Percentiles rank a stretch among this genome's conserved stretches.
Evolutionary conservation across 805 yeast species (phyloP).

Genomic region (Saccharomycopsis sp.): DNA sequence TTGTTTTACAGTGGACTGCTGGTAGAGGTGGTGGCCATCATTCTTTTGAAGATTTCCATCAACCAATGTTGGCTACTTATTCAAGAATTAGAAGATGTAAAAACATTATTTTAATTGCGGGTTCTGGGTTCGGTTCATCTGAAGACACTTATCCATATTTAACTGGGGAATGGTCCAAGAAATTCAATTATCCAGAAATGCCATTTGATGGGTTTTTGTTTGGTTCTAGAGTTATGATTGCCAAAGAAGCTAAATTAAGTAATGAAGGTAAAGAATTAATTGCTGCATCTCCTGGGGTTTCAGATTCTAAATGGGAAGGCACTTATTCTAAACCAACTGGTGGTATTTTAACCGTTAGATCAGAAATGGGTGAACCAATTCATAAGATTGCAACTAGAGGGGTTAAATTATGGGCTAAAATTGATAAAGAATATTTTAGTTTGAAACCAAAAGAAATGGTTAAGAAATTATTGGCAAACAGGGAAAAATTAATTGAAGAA

Average conservation of each 20-base stretch:
- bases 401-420: conserved; percentile 93
- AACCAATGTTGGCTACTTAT: conserved; percentile 94
- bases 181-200: conserved; percentile 92
- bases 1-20: conserved; percentile 98
- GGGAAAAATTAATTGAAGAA: conserved; percentile 73
- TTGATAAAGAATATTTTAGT: conserved; percentile 88
- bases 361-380: conserved; percentile 99
- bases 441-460: conserved; percentile 84
- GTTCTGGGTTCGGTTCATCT: conserved; percentile 97
- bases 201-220: conserved; percentile 96
- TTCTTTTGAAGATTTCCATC: conserved; percentile 98
- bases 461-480: conserved; percentile 76
- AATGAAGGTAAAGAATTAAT: conserved; percentile 91
- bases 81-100: conserved; percentile 85
- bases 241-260: conserved; percentile 92
- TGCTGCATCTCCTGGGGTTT: conserved; percentile 84
- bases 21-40: conserved; percentile 99
- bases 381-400: conserved; percentile 98
- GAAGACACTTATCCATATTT: conserved; percentile 96
- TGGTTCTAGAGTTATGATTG: conserved; percentile 96
- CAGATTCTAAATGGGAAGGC: conserved; percentile 84
- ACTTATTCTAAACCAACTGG: conserved; percentile 95
- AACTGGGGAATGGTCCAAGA: conserved; percentile 93
- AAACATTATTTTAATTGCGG: conserved; percentile 88
- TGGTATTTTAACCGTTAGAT: conserved; percentile 91